Conservation (phyloP, 768 basidiomycete genomes). For the Tremella yokohamensis region DNA sequence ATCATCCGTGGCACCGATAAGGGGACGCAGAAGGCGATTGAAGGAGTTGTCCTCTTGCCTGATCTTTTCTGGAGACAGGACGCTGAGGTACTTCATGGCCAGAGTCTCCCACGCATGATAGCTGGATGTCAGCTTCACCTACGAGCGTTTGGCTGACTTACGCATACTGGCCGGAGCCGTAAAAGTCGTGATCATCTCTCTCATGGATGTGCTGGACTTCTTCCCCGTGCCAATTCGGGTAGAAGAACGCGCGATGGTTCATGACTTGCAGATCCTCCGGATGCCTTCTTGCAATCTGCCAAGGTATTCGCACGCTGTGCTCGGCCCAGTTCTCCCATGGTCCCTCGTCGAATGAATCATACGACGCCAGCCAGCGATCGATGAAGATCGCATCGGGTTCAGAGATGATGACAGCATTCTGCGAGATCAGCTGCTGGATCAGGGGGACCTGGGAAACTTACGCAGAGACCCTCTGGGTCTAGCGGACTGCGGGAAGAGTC, state of each 20-base stretch:
- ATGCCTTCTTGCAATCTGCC: conserved; percentile 47
- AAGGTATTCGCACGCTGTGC: conserved; percentile 48
- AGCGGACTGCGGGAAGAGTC: conserved; percentile 34
- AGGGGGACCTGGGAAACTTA: conserved; percentile 18
- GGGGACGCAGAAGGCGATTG: conserved; percentile 45
- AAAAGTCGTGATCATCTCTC: conserved; percentile 40
- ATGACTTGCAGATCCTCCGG: conserved; percentile 49
- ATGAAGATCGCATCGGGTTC: conserved; percentile 44
- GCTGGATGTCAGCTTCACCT: conserved; percentile 23
- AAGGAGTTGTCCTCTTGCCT: conserved; percentile 44
- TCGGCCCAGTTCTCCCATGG: conserved; percentile 37
- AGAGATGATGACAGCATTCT: conserved; percentile 51
- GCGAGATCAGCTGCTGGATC: not conserved
- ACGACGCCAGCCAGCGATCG: conserved; percentile 47
- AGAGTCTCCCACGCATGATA: conserved; percentile 53
- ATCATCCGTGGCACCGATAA: conserved; percentile 44
- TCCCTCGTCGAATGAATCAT: conserved; percentile 42
- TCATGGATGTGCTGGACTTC: conserved; percentile 47
- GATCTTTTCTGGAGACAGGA: conserved; percentile 42
- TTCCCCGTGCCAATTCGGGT: conserved; percentile 51
- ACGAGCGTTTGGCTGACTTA: conserved; percentile 14
- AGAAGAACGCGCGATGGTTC: conserved; percentile 50
- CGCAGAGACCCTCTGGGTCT: conserved; percentile 50
- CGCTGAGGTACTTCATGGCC: conserved; percentile 48
- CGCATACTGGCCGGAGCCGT: conserved; percentile 45